Conservation (phyloP, 495 filamentous ascomycete species). For the Monascus purpureus region DNA sequence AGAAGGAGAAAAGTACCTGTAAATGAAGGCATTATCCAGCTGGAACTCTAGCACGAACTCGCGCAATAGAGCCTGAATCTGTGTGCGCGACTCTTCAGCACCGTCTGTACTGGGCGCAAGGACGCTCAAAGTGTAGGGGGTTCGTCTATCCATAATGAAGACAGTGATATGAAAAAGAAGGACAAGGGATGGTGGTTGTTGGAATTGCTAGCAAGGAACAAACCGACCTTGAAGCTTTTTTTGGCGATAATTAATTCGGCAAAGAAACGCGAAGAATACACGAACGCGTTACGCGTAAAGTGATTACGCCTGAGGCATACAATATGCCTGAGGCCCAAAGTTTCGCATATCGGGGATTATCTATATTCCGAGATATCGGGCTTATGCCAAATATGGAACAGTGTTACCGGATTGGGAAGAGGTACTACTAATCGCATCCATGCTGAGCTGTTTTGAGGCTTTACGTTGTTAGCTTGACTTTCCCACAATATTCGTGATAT, state of each 20-base stretch:
- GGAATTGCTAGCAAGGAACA: not conserved
- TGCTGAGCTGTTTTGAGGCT: no score
- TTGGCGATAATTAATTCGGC: conserved; percentile 1
- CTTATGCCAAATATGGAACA: not conserved
- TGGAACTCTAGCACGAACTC: conserved; percentile 91
- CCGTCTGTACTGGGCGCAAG: conserved; percentile 52
- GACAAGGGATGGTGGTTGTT: conserved; percentile 3
- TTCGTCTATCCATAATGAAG: conserved; percentile 69
- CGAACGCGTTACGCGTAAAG: conserved; percentile 35
- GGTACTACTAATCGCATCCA: no score
- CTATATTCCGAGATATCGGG: not conserved
- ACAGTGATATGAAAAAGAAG: conserved; percentile 11
- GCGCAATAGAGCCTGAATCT: conserved; percentile 40
- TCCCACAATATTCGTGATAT: no score
- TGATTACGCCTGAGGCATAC: conserved; percentile 21
- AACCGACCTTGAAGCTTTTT: conserved; percentile 16
- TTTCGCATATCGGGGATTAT: conserved; percentile 4
- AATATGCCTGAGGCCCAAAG: not conserved
- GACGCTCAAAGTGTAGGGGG: conserved; percentile 69
- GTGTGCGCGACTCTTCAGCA: conserved; percentile 42
- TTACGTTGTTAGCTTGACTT: not conserved
- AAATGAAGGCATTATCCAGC: conserved; percentile 91
- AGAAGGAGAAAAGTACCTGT: conserved; percentile 51
- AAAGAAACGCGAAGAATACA: conserved; percentile 16
- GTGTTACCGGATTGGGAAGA: conserved; percentile 22